Evolutionary conservation across 192 early-diverging fungal species (phyloP).

Genomic region (Helicostylum pulchrum): DNA sequence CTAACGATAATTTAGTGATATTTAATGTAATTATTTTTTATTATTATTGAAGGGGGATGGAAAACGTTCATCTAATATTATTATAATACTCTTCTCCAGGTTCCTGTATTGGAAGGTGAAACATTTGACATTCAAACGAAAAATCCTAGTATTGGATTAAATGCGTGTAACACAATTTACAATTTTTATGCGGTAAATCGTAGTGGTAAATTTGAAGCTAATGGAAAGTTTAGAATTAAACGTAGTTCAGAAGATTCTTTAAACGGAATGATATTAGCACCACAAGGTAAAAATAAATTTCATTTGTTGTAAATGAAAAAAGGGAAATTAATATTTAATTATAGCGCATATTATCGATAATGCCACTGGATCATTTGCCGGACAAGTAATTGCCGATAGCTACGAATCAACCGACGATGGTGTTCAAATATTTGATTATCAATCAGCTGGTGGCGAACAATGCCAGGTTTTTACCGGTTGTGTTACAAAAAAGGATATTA

Average conservation of each 20-base stretch:
- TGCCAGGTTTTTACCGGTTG: conserved; percentile 3
- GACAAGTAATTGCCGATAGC: conserved; percentile 5
- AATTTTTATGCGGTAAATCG: conserved; percentile 12
- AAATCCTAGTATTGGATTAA: conserved; percentile 4
- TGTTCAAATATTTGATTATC: neutral
- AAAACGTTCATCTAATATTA: no score
- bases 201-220: conserved; percentile 5
- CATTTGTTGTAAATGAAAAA: no score
- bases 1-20: conserved; percentile 1
- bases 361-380: conserved; percentile 4
- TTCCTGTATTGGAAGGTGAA: conserved; percentile 2
- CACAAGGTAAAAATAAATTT: conserved; percentile 10
- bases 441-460: neutral
- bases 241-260: conserved; percentile 6
- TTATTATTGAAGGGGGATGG: neutral
- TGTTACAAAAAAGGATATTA: neutral
- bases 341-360: conserved; percentile 10
- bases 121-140: conserved; percentile 5
- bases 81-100: neutral
- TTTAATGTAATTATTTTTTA: neutral
- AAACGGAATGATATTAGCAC: conserved; percentile 8
- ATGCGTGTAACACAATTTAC: conserved; percentile 7
- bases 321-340: neutral
- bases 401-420: conserved; percentile 7
- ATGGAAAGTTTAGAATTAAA: conserved; percentile 11